Evolutionary conservation across 345 rosid genomes (phyloP).

Genomic region (Kandelia obovata): DNA sequence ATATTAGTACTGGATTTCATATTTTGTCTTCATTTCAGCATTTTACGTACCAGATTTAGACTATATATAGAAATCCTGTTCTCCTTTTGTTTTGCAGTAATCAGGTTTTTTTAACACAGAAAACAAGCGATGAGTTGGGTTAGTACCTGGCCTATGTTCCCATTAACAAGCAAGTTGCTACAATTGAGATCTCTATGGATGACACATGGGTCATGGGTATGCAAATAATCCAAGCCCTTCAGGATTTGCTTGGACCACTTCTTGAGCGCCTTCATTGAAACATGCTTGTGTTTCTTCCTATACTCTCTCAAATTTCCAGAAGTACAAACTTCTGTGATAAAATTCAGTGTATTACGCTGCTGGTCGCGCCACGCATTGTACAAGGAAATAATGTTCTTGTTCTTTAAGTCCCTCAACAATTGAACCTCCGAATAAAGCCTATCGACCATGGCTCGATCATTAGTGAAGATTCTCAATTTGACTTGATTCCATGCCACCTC

Average conservation of each 20-base stretch:
- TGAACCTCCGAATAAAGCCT: conserved; percentile 1
- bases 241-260: conserved; percentile 3
- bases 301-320: conserved; percentile 5
- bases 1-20: no score
- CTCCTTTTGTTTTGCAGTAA: neutral
- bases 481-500: conserved; percentile 7
- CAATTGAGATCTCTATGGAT: conserved; percentile 6
- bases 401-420: neutral
- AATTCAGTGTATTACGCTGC: conserved; percentile 2
- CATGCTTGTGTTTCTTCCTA: conserved; percentile 7
- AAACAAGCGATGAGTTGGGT: neutral
- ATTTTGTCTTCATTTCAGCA: no score
- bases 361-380: neutral
- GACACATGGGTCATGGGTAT: neutral
- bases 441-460: neutral
- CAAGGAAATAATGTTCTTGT: neutral
- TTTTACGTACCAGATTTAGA: no score
- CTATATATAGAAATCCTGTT: neutral
- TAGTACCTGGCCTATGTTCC: conserved; percentile 2
- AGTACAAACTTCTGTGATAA: neutral
- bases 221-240: conserved; percentile 4
- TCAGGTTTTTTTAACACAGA: neutral
- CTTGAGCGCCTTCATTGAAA: conserved; percentile 3
- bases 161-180: conserved; percentile 6
- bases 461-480: neutral